Conservation (phyloP, 345 rosid species). For the Bruguiera sexangula region DNA sequence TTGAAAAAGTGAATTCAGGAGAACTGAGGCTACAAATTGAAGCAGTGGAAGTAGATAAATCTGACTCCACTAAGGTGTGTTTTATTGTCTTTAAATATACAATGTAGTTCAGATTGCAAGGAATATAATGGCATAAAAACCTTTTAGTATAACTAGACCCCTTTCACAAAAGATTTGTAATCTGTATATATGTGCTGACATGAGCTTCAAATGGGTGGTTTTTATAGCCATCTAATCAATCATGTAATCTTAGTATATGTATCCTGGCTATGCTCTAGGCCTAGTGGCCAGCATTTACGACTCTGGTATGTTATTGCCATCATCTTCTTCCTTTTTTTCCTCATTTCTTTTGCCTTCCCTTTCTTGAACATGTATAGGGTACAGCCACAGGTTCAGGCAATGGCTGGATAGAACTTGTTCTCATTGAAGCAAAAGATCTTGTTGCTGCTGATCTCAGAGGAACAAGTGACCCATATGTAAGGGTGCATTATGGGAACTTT, state of each 20-base stretch:
- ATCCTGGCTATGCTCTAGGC: too few relatives aligned
- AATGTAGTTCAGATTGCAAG: neutral
- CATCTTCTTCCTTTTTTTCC: neutral
- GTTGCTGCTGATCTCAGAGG: constrained; percentile 94
- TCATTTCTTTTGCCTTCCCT: neutral
- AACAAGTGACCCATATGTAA: constrained; percentile 96
- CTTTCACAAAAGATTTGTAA: neutral
- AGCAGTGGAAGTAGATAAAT: constrained; percentile 50
- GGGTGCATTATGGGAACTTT: constrained; percentile 78
- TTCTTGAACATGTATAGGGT: constrained; percentile 39
- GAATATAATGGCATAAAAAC: neutral
- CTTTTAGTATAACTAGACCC: neutral
- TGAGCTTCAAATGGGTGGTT: neutral
- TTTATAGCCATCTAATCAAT: too few relatives aligned
- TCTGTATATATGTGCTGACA: neutral
- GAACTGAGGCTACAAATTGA: constrained; percentile 83
- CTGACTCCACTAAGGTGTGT: constrained; percentile 60
- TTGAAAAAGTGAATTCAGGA: constrained; percentile 85
- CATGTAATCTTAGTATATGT: too few relatives aligned
- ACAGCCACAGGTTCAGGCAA: constrained; percentile 39
- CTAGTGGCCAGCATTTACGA: neutral
- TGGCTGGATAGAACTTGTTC: constrained; percentile 86
- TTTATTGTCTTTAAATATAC: constrained; percentile 10
- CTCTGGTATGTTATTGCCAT: neutral
- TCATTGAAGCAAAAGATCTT: constrained; percentile 84